Evolutionary conservation across 2,329 filamentous ascomycete species (phyloP), one percentile per base, ranked within the genome.

Genomic region (Aspergillus chevalieri): DNA sequence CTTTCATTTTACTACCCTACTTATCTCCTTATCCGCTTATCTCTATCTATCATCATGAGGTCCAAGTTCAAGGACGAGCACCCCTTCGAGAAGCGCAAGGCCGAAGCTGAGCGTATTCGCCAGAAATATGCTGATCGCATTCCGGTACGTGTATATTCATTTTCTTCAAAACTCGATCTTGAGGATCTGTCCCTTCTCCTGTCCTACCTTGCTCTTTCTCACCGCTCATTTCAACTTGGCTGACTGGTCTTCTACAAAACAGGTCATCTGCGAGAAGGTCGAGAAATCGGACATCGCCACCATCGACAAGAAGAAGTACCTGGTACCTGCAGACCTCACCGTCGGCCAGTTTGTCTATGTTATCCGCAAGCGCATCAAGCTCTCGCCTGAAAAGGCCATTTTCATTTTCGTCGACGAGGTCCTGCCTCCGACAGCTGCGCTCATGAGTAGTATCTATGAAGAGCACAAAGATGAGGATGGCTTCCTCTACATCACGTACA

Each of bases 31-130:
- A 61, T 70, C 71, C 69, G 68, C 68, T 30, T 44, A 43, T 43
- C 41, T 42, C 39, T 19, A 45, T 46, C 42, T 44, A 52, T 54
- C 80, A 89, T 68, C 61, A 96, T 96, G 90, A 87, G 91, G 71
- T 95, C 89, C 81, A 97, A 97, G 84, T 98, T 98, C 77, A 98
- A 98, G 90, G 93, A 98, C 85, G 93, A 97, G 84, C 93, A 97
- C 75, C 90, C 89, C 65, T 97, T 97, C 73, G 93, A 97, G 86
- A 98, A 98, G 89, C 90, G 93, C 79, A 96, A 97, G 89, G 93
- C 93, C 60, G 93, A 98, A 79, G 93, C 93, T 71, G 93, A 98
- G 81, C 91, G 93, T 74, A 96, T 96, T 73, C 90, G 93, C 62
- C 91, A 96, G 80, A 98, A 98, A 78, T 98, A 98, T 73, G 85